phyloP scores from a whole-genome alignment of 2,329 filamentous ascomycete species.

The Aspergillus sp. region DNA sequence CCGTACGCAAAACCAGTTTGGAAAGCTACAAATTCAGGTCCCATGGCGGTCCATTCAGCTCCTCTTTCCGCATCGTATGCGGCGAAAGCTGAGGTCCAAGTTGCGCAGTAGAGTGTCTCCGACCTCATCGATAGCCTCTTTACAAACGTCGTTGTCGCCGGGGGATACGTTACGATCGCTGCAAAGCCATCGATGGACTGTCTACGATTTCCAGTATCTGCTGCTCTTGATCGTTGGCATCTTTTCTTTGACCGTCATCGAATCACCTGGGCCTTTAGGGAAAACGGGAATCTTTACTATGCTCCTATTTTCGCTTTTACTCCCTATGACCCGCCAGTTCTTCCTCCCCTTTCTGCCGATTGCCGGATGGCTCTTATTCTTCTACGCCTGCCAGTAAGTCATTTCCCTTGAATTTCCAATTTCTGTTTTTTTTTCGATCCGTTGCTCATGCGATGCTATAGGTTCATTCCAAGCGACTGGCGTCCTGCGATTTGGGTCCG shows the following conservation, averaged over 20 bases:
- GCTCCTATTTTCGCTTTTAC: slow-evolving; percentile 68
- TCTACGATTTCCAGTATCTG: slow-evolving; percentile 83
- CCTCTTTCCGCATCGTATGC: slow-evolving; percentile 62
- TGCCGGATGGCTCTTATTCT: slow-evolving; percentile 83
- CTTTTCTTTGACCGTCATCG: slow-evolving; percentile 81
- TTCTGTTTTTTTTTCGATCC: not conserved
- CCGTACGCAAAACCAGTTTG: slow-evolving; percentile 43
- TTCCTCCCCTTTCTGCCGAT: slow-evolving; percentile 85
- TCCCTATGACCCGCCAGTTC: slow-evolving; percentile 87
- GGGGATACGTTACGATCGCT: slow-evolving; percentile 74
- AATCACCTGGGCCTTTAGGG: slow-evolving; percentile 71
- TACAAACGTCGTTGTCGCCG: slow-evolving; percentile 81
- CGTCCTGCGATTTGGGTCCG: slow-evolving; percentile 94
- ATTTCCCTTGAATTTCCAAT: not conserved
- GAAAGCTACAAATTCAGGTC: slow-evolving; percentile 46
- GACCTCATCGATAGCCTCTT: slow-evolving; percentile 69
- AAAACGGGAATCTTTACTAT: slow-evolving; percentile 72
- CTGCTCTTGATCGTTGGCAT: slow-evolving; percentile 71
- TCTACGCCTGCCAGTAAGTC: slow-evolving; percentile 88
- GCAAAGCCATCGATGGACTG: slow-evolving; percentile 74
- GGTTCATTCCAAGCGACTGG: slow-evolving; percentile 86
- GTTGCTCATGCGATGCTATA: slow-evolving; percentile 37
- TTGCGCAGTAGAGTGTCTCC: slow-evolving; percentile 66
- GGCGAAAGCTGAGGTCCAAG: slow-evolving; percentile 67
- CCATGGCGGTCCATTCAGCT: slow-evolving; percentile 52